Base-by-base conservation (phyloP, 148 eudicot genomes). In the Rhododendron vialii region DNA sequence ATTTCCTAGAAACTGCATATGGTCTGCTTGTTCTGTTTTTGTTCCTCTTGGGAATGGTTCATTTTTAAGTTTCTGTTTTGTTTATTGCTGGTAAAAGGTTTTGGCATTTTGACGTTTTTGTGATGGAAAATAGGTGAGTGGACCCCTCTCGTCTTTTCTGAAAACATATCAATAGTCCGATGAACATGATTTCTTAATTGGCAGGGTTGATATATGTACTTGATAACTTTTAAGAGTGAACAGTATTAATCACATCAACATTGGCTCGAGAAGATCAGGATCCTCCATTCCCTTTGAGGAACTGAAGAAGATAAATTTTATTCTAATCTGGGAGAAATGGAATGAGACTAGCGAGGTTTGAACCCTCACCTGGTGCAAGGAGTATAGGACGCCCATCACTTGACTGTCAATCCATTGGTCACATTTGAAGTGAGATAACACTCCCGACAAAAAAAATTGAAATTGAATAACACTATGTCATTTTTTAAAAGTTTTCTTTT, bases 31-130 rank as follows among this genome's bases (percentile, higher is more conserved):
- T 47, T 80, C 35, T 48, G 13, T 20, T 67, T 65, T 20, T 10
- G 47, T 10, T 12, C 33, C 15, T 5, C 45, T 15, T 35, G 47
- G 85, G 77, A 18, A 18, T 26, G 38, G 78, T 47, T 45, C 53
- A 63, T 4, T 65, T 83, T 2, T 6, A 65, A 38, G 50, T 63
- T n/a, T 41, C 10, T 89, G 76, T 92, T 88, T 91, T 86, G 89
- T 80, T 85, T 85, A 86, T 86, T 90, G 86, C 88, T 86, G 18
- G 4, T 18, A 17, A 20, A 36, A 38, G 47, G 45, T 24, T n/a
- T 7, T 3, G 7, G 50, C 80, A 6, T 43, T 45, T 43, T 77
- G 0, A 1, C 10, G 69, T 22, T 63, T 61, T 5, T 63, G 28
- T n/a, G 28, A 24, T 63, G 28, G 24, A 57, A 57, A 57, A 18